These are phyloP conservation scores for Corylus americana DNA, from an alignment of 306 rosid species.

Conservation along the genomic window DNA sequence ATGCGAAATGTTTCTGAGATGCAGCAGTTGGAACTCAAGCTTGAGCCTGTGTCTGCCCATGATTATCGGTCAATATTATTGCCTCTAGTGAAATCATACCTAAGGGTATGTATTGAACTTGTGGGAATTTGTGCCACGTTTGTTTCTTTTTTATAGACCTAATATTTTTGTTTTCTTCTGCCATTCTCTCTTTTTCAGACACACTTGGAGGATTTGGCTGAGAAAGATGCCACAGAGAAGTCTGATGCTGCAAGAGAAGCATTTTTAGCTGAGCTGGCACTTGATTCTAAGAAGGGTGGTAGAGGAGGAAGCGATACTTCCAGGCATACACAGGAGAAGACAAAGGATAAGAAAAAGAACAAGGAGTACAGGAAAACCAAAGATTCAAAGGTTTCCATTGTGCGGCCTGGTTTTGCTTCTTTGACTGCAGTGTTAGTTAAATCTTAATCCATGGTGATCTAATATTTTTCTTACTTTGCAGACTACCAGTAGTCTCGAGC, in stretches of 20 bases:
- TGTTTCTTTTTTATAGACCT: slow-evolving; percentile 25
- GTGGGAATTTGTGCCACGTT: slow-evolving; percentile 19
- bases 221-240: slow-evolving; percentile 89
- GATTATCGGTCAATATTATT: slow-evolving; percentile 81
- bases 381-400: slow-evolving; percentile 69
- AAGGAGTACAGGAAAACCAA: slow-evolving; percentile 76
- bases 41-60: slow-evolving; percentile 70
- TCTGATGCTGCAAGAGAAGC: slow-evolving; percentile 98
- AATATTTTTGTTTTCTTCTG: slow-evolving; percentile 17
- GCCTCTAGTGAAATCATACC: slow-evolving; percentile 84
- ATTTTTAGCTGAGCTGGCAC: slow-evolving; percentile 93
- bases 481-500: slow-evolving; percentile 55
- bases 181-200: slow-evolving; percentile 47
- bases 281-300: slow-evolving; percentile 71
- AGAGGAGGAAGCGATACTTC: slow-evolving; percentile 72
- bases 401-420: slow-evolving; percentile 30
- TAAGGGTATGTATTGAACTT: slow-evolving; percentile 69
- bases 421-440: slow-evolving; percentile 28
- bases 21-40: slow-evolving; percentile 86
- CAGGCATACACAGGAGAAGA: slow-evolving; percentile 65
- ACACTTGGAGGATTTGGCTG: slow-evolving; percentile 88
- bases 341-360: slow-evolving; percentile 85
- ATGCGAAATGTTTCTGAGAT: slow-evolving; percentile 69
- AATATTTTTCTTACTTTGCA: slow-evolving; percentile 40
- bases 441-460: slow-evolving; percentile 15